phyloP scores from a whole-genome alignment of 192 early-diverging fungal genomes.

The Coemansia sp. region DNA sequence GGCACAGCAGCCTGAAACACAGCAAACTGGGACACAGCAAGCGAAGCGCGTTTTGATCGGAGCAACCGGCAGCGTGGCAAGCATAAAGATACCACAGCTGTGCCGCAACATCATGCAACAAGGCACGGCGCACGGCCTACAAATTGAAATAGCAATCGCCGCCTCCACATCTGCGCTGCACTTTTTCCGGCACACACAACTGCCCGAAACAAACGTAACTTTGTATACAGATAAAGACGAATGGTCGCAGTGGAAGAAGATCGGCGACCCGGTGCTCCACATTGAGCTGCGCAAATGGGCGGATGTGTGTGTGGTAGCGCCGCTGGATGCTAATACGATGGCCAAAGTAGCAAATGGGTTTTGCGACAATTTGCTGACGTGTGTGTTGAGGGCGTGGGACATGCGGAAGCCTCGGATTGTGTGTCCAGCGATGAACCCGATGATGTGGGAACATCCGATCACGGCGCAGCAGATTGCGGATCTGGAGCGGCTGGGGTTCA shows the following conservation, averaged over 20 bases:
- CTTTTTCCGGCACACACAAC: conserved; percentile 70
- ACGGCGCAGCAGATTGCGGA: conserved; percentile 68
- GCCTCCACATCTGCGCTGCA: conserved; percentile 80
- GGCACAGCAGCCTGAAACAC: not conserved
- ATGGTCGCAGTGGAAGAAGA: conserved; percentile 83
- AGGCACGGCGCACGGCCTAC: conserved; percentile 10
- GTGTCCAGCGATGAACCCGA: conserved; percentile 96
- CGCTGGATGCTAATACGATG: conserved; percentile 91
- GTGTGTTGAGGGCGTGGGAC: conserved; percentile 90
- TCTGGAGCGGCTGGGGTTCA: conserved; percentile 61
- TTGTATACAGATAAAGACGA: conserved; percentile 84
- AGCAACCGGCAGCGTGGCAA: conserved; percentile 87
- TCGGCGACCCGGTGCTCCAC: conserved; percentile 89
- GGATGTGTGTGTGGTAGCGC: conserved; percentile 83
- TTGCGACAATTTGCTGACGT: conserved; percentile 93
- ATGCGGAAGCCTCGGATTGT: conserved; percentile 66
- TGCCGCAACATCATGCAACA: conserved; percentile 29
- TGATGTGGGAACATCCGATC: conserved; percentile 95
- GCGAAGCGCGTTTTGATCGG: conserved; percentile 67
- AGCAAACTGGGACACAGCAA: not conserved
- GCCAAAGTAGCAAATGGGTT: conserved; percentile 87
- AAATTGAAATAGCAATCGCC: conserved; percentile 75
- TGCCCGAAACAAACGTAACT: conserved; percentile 52
- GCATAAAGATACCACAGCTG: conserved; percentile 81
- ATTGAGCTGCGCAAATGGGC: conserved; percentile 95